Evolutionary conservation across 495 filamentous ascomycete genomes (phyloP).

Genomic region (Xylaria flabelliformis): DNA sequence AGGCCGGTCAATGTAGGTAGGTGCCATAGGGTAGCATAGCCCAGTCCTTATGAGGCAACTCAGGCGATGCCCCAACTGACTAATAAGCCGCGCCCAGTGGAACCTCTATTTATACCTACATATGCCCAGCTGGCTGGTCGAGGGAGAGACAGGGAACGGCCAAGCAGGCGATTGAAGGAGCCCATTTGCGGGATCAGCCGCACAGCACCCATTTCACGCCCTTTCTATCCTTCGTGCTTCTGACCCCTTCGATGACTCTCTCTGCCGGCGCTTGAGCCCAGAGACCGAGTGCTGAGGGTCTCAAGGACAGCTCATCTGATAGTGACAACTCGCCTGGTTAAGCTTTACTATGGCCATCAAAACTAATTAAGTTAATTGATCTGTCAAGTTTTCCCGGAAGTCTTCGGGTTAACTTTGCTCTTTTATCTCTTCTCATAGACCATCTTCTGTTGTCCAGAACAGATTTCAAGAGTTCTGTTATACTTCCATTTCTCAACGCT

Average conservation of each 20-base stretch:
- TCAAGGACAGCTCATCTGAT: conserved; percentile 44
- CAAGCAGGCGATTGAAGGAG: conserved; percentile 36
- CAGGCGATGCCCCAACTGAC: conserved; percentile 27
- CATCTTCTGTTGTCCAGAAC: conserved; percentile 20
- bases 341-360: conserved; percentile 15
- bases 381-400: conserved; percentile 20
- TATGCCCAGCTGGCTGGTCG: conserved; percentile 17
- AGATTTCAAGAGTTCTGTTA: conserved; percentile 6
- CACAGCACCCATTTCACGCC: conserved; percentile 36
- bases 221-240: conserved; percentile 34
- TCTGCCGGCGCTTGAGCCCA: conserved; percentile 26
- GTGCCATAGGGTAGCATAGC: conserved; percentile 11
- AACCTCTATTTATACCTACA: conserved; percentile 27
- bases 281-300: conserved; percentile 30
- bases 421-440: conserved; percentile 22
- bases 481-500: conserved; percentile 15
- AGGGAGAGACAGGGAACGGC: conserved; percentile 24
- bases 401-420: conserved; percentile 17
- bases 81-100: conserved; percentile 28
- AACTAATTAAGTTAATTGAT: conserved; percentile 25
- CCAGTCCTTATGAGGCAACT: conserved; percentile 26
- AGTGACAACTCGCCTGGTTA: conserved; percentile 20
- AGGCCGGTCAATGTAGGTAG: not conserved
- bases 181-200: conserved; percentile 43
- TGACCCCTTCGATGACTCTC: conserved; percentile 44